A percentile compares a stretch with the other conserved stretches of the same genome.
phyloP scores from a whole-genome alignment of 176 grass and related monocot species.

The Oryza longistaminata region DNA sequence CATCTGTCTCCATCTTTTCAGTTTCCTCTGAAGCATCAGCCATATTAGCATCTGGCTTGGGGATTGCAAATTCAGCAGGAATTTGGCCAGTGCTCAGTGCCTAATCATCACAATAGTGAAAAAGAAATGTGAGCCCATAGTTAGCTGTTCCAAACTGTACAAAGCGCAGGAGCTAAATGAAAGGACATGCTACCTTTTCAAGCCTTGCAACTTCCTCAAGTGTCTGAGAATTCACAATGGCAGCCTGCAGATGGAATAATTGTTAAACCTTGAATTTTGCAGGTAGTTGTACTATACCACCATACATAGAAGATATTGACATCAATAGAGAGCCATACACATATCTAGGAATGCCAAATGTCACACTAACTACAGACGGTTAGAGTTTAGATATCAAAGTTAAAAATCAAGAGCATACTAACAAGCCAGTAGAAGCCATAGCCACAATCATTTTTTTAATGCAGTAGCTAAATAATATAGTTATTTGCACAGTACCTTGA shows the following conservation, averaged over 20 bases:
- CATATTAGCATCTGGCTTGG: conserved; percentile 56
- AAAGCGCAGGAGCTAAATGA: background rate
- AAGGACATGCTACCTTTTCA: conserved; percentile 60
- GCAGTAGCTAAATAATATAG: background rate
- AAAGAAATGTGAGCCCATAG: background rate
- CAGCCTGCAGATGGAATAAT: conserved; percentile 54
- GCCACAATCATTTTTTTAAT: background rate
- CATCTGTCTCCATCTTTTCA: conserved; percentile 77
- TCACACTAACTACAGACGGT: background rate
- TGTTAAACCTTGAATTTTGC: background rate
- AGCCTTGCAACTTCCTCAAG: conserved; percentile 96
- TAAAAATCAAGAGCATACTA: background rate
- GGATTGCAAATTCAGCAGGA: conserved; percentile 79
- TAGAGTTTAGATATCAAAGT: background rate
- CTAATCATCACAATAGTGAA: conserved; percentile 20
- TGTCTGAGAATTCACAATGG: conserved; percentile 90
- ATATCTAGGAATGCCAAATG: background rate
- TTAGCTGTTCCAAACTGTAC: background rate
- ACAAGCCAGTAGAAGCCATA: background rate
- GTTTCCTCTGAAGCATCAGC: conserved; percentile 49
- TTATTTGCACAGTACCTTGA: conserved; percentile 60
- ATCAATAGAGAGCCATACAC: background rate
- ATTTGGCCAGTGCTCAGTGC: conserved; percentile 85
- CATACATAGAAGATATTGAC: background rate
- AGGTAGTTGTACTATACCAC: background rate